Evolutionary conservation across 1,284 basidiomycete genomes (phyloP), one percentile per base, ranked within the genome.

Genomic region (Ustilago sp.): DNA sequence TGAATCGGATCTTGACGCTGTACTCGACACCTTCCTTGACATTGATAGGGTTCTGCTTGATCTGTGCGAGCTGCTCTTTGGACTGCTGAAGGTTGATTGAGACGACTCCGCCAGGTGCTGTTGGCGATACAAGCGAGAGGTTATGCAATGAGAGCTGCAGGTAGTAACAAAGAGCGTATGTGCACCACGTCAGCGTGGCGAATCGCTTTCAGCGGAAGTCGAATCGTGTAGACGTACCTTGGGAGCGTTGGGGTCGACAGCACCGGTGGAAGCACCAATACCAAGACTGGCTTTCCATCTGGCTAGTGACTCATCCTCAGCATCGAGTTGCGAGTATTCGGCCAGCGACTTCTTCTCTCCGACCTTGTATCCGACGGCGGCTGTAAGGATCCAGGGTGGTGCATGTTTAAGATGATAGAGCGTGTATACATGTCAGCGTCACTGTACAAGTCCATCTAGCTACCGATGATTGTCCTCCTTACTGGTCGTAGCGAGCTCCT

Each of bases 211-310:
- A 63, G 59, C 38, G 15, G 38, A 39, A 11, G 38, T 39, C 38
- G 38, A 39, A 39, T 39, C 2, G 45, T 19, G 48, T 19, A 28
- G n/a, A 7, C 72, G 59, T 38, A 82, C 80, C 70, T 82, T 83
- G 55, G 83, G 82, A 41, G 80, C 80, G 43, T 65, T 77, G 2
- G 83, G 81, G 61, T 83, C 87, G 23, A 87, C 82, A 31, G 83
- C 86, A 6, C 77, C 57, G 31, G 66, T 68, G 28, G 66, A 62
- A 28, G 91, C 89, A 54, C 89, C 90, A 77, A 95, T 91, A 61
- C 94, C 94, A 39, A 96, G 89, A 72, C 92, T 94, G 31, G 93
- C 93, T 86, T 95, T 95, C 94, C 94, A 95, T 74, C 93, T 91
- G 59, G 88, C 88, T 9, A 90, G 86, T 54, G 92, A 93, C 86